These are phyloP conservation scores for Allomyces arbusculus DNA, from an alignment of 192 early-diverging fungal genomes.

Conservation along the genomic window DNA sequence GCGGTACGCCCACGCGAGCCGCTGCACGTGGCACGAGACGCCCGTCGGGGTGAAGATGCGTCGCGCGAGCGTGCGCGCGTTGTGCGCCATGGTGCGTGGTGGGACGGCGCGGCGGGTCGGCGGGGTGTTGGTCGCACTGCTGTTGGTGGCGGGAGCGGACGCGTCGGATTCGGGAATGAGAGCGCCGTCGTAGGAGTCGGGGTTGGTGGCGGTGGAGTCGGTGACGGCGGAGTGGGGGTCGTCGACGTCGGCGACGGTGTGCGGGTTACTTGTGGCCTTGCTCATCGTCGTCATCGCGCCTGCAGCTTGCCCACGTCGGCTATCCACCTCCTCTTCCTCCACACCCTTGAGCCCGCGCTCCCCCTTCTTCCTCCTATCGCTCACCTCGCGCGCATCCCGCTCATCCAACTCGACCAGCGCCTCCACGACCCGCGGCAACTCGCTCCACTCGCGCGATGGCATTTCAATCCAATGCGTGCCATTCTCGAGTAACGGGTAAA, in stretches of 20 bases:
- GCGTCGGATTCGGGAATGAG: not conserved
- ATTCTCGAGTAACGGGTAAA: not conserved
- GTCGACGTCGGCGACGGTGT: no score
- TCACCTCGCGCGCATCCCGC: not conserved
- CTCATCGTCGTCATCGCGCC: no score
- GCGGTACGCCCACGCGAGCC: not conserved
- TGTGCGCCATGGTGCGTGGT: not conserved
- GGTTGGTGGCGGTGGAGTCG: no score
- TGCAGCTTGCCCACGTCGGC: no score
- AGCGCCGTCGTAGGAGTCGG: not conserved
- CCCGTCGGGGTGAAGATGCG: not conserved
- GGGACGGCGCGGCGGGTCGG: no score
- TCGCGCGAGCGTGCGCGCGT: not conserved
- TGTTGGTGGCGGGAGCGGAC: no score
- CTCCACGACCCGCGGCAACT: not conserved
- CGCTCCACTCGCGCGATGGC: not conserved
- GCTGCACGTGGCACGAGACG: not conserved
- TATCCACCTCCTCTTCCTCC: no score
- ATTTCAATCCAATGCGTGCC: conserved; percentile 1
- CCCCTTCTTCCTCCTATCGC: not conserved
- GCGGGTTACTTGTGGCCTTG: no score
- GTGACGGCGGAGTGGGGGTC: no score
- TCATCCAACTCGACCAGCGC: not conserved
- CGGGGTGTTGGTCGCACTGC: no score
- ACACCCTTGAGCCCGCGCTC: no score